Evolutionary conservation across 768 basidiomycete species (phyloP), one percentile per base, ranked within the genome.

Genomic region (Mycena albidolilacea): DNA sequence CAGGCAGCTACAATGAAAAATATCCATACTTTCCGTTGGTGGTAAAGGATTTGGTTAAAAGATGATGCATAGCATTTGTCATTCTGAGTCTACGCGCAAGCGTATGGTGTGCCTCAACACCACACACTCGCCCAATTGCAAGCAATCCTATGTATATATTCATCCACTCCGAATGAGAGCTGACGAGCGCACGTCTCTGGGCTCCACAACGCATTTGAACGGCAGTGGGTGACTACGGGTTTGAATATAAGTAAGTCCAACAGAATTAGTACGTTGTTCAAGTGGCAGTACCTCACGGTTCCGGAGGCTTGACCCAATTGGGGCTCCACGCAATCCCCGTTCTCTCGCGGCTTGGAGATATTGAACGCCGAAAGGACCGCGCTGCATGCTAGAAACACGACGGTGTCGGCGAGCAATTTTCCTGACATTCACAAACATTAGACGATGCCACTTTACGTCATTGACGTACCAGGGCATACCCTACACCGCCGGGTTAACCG

Each of bases 291-390:
- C 72, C 72, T 73, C 7, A 69, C 62, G 7, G 67, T 69, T 5
- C 62, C 72, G 15, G 67, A 30, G 4, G 62, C 65, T 39, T 69
- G 72, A 11, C 72, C 72, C 21, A 68, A 0, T 0, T 21, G 17
- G 12, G 67, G 66, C 44, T 58, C 55, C 1, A 63, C 60, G 41
- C 46, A 3, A 39, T 23, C 52, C 5, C 65, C 65, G 11, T 54
- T 57, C 64, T 68, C 71, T 4, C 12, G 54, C 9, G 52, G 43
- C 60, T 58, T 68, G 17, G 67, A 68, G 37, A 72, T 64, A 0
- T 72, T 62, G 55, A 72, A 67, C 43, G 59, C 67, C 4, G 71
- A 37, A 17, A 72, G 71, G 8, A 68, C 52, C 4, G 71, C 66
- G 54, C 54, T 59, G 55, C 71, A 72, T 23, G 66, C 30, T 44